These are phyloP conservation scores for Fusarium tanahbumbuense DNA, from an alignment of 2,329 filamentous ascomycete species.

Conservation along the genomic window DNA sequence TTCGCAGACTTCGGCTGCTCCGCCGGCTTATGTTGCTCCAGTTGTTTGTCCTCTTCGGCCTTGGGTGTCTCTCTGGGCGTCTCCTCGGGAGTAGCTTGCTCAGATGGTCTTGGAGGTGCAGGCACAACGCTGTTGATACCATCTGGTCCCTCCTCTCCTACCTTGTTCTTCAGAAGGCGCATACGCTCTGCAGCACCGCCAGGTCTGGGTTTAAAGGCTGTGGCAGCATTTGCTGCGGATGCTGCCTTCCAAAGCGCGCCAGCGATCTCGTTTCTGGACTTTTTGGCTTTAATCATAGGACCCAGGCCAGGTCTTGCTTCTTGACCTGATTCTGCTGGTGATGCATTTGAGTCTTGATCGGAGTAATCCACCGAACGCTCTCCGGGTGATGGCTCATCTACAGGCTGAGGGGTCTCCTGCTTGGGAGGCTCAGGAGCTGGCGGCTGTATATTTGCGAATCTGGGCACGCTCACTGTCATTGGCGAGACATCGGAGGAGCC, in stretches of 20 bases:
- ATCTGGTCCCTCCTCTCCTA: slow-evolving; percentile 79
- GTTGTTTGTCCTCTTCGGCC: slow-evolving; percentile 10
- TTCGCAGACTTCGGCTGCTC: slow-evolving; percentile 49
- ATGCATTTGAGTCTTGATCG: slow-evolving; percentile 11
- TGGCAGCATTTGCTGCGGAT: slow-evolving; percentile 62
- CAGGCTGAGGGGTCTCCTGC: slow-evolving; percentile 9
- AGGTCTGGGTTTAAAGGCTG: slow-evolving; percentile 82
- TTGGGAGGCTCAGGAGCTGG: slow-evolving; percentile 39
- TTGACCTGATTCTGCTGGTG: slow-evolving; percentile 18
- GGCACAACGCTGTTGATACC: slow-evolving; percentile 91
- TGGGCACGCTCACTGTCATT: slow-evolving; percentile 42
- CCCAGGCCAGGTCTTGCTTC: slow-evolving; percentile 63
- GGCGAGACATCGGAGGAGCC: slow-evolving; percentile 43
- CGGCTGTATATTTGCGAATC: slow-evolving; percentile 23
- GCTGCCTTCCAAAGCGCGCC: slow-evolving; percentile 80
- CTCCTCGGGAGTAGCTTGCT: slow-evolving; percentile 31
- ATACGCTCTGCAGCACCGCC: slow-evolving; percentile 88
- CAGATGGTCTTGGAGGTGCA: slow-evolving; percentile 69
- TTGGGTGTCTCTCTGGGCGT: slow-evolving; percentile 12
- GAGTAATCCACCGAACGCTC: slow-evolving; percentile 39
- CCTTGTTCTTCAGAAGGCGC: slow-evolving; percentile 68
- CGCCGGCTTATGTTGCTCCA: slow-evolving; percentile 31
- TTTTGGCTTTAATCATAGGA: slow-evolving; percentile 89
- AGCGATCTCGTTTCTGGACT: slow-evolving; percentile 77
- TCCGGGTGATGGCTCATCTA: slow-evolving; percentile 18